phyloP scores from a whole-genome alignment of 805 yeast species.

The Teunomyces cretensis region DNA sequence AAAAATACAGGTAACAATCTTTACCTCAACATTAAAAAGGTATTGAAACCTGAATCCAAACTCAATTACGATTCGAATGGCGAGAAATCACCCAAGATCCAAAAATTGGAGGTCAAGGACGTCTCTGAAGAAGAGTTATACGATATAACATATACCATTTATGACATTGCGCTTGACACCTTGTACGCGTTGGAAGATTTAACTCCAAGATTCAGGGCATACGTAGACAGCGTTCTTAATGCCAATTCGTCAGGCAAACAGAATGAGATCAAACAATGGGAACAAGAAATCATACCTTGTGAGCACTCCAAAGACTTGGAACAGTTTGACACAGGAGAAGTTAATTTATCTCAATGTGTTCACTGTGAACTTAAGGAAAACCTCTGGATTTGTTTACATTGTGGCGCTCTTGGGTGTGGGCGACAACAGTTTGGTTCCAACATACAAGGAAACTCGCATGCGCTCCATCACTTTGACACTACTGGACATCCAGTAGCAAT shows the following conservation, averaged over 20 bases:
- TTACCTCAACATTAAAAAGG: constrained; percentile 60
- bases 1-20: constrained; percentile 50
- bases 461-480: constrained; percentile 64
- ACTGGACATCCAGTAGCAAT: constrained; percentile 79
- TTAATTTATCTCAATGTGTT: constrained; percentile 46
- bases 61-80: constrained; percentile 23
- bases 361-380: constrained; percentile 70
- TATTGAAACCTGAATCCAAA: constrained; percentile 41
- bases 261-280: constrained; percentile 88
- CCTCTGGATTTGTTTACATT: constrained; percentile 87
- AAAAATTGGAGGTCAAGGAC: constrained; percentile 67
- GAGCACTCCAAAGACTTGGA: constrained; percentile 63
- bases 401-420: constrained; percentile 95
- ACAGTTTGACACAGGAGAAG: constrained; percentile 27
- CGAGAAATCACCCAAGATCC: constrained; percentile 44
- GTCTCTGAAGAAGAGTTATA: constrained; percentile 62
- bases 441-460: constrained; percentile 88
- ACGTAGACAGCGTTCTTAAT: constrained; percentile 47
- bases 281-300: constrained; percentile 80
- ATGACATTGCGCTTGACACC: constrained; percentile 34
- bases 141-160: constrained; percentile 44
- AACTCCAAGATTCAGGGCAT: constrained; percentile 19
- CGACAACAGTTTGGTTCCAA: constrained; percentile 90
- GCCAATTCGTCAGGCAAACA: constrained; percentile 59
- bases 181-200: constrained; percentile 21